Evolutionary conservation across 148 eudicot genomes (phyloP).

Genomic region (Nepenthes mirabilis): DNA sequence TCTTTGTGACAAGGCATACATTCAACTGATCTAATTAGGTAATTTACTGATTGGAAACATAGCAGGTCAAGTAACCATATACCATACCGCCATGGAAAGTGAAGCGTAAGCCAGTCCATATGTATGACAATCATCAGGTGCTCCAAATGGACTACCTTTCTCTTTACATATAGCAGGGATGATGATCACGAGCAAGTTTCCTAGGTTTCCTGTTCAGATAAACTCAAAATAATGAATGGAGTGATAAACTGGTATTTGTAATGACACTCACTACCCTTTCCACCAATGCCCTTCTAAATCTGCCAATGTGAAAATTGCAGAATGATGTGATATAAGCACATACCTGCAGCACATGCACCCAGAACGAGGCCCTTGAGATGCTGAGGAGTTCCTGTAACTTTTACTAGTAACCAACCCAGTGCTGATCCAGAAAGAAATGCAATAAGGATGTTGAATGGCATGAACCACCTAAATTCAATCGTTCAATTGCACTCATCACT

Average conservation of each 20-base stretch:
- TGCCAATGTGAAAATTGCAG: not conserved
- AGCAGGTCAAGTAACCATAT: not conserved
- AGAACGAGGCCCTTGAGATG: slow-evolving; percentile 34
- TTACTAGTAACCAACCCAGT: slow-evolving; percentile 32
- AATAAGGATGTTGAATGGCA: slow-evolving; percentile 34
- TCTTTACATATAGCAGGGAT: slow-evolving; percentile 91
- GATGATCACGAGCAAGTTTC: slow-evolving; percentile 61
- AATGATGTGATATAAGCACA: not conserved
- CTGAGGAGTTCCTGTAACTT: slow-evolving; percentile 23
- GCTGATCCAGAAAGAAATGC: slow-evolving; percentile 29
- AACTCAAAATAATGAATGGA: not conserved
- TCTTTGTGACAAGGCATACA: too few relatives aligned
- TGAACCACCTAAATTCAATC: slow-evolving; percentile 31
- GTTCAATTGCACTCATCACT: not conserved
- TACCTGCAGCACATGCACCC: slow-evolving; percentile 41
- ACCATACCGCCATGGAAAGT: slow-evolving; percentile 77
- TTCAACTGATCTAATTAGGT: too few relatives aligned
- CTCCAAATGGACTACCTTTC: slow-evolving; percentile 80
- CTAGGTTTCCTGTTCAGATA: slow-evolving; percentile 54
- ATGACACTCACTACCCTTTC: not conserved
- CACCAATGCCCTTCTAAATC: not conserved
- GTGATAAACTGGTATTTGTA: not conserved
- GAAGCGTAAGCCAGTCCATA: slow-evolving; percentile 72
- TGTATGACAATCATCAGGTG: slow-evolving; percentile 38
- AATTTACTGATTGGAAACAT: not conserved